A percentile compares a stretch with the other conserved stretches of the same genome.
phyloP scores from a whole-genome alignment of 164 flowering plant species.

The Macadamia integrifolia region DNA sequence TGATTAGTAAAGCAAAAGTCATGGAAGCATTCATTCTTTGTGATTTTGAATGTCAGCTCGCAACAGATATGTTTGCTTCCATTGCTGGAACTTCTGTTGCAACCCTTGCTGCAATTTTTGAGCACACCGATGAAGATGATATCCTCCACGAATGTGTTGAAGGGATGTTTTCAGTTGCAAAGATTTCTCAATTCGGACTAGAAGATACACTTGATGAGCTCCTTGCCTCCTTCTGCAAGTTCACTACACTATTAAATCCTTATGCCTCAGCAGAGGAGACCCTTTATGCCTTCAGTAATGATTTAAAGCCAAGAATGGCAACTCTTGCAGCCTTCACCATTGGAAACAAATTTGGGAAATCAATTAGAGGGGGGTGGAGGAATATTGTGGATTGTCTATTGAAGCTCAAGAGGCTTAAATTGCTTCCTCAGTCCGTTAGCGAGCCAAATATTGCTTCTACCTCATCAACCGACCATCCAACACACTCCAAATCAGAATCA shows the following conservation, averaged over 20 bases:
- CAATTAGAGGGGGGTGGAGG: conserved; percentile 82
- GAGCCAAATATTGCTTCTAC: conserved; percentile 40
- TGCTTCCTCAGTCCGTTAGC: conserved; percentile 71
- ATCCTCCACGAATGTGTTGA: conserved; percentile 71
- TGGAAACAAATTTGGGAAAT: conserved; percentile 59
- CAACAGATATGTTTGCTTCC: conserved; percentile 81
- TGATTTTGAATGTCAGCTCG: conserved; percentile 43
- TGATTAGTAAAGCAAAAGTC: conserved; percentile 50
- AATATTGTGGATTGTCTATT: conserved; percentile 81
- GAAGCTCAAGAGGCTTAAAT: conserved; percentile 71
- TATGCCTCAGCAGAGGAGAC: conserved; percentile 90
- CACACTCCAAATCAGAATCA: conserved; percentile 32
- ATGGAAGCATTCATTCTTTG: conserved; percentile 36
- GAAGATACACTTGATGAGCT: conserved; percentile 83
- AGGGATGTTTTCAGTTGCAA: conserved; percentile 60
- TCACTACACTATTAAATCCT: conserved; percentile 79
- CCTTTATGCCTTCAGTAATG: conserved; percentile 63
- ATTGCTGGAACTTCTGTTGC: conserved; percentile 83
- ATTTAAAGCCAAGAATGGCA: conserved; percentile 82
- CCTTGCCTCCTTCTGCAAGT: conserved; percentile 72
- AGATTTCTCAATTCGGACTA: conserved; percentile 62
- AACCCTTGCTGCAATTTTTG: conserved; percentile 66
- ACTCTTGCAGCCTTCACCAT: conserved; percentile 83
- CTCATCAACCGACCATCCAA: conserved; percentile 24
- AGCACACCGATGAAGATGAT: conserved; percentile 77